Evolutionary conservation across 106 monocot genomes (phyloP).

Genomic region (Acorus calamus): DNA sequence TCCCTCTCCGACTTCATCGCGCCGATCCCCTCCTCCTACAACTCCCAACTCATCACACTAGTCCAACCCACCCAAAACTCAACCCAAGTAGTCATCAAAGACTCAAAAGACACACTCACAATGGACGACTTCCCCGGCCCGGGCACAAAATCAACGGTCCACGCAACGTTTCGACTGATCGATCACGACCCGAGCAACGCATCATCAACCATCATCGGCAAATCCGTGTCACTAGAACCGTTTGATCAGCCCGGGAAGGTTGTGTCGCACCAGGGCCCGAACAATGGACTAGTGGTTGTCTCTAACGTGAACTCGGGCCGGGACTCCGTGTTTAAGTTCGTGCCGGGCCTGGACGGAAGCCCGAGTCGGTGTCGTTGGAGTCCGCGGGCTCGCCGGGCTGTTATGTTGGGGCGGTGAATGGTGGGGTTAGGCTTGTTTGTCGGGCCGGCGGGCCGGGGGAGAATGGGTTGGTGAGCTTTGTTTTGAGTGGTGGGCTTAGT

Average conservation of each 20-base stretch:
- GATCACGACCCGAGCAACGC: conserved; percentile 7
- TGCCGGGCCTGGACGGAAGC: conserved; percentile 41
- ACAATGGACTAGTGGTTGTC: conserved; percentile 17
- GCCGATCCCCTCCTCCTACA: conserved; percentile 33
- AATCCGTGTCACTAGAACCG: conserved; percentile 49
- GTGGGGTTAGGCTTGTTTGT: conserved; percentile 31
- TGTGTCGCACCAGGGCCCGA: conserved; percentile 32
- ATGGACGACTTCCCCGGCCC: conserved; percentile 42
- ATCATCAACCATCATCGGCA: neutral
- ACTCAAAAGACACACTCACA: conserved; percentile 37
- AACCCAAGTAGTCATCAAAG: conserved; percentile 35
- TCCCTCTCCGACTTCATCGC: conserved; percentile 62
- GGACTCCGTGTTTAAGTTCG: conserved; percentile 28
- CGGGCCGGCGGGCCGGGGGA: neutral
- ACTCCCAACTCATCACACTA: conserved; percentile 50
- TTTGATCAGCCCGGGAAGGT: conserved; percentile 66
- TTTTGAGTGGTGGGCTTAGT: conserved; percentile 18
- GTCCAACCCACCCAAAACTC: conserved; percentile 30
- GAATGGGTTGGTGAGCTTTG: conserved; percentile 29
- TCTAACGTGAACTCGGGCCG: neutral
- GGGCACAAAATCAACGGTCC: conserved; percentile 52
- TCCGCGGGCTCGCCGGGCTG: conserved; percentile 35
- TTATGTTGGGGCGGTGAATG: conserved; percentile 19
- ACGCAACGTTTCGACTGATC: conserved; percentile 60
- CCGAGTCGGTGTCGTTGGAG: conserved; percentile 45